phyloP scores from a whole-genome alignment of 2,329 filamentous ascomycete genomes.

The Atkinsonella hypoxylon region DNA sequence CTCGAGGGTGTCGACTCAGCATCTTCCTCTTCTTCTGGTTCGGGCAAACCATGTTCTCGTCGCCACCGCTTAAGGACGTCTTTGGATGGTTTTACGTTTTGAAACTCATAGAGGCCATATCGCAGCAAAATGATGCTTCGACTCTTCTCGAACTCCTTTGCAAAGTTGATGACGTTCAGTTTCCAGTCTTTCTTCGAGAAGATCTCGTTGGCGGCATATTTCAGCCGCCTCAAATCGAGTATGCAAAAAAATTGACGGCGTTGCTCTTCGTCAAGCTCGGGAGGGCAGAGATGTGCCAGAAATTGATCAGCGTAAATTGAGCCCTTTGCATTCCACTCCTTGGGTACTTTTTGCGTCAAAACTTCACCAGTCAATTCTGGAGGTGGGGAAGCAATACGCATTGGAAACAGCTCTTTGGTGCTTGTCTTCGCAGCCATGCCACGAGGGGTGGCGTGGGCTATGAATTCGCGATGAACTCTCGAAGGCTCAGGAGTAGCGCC shows the following conservation, averaged over 20 bases:
- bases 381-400: slow-evolving; percentile 47
- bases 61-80: slow-evolving; percentile 48
- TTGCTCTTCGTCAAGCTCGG: slow-evolving; percentile 45
- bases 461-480: slow-evolving; percentile 31
- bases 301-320: slow-evolving; percentile 51
- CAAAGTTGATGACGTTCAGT: slow-evolving; percentile 49
- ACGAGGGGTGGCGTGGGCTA: slow-evolving; percentile 33
- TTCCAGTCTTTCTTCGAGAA: slow-evolving; percentile 51
- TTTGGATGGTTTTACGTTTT: slow-evolving; percentile 47
- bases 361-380: slow-evolving; percentile 43
- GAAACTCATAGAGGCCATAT: slow-evolving; percentile 51
- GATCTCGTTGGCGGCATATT: slow-evolving; percentile 49
- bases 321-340: slow-evolving; percentile 36
- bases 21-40: slow-evolving; percentile 33
- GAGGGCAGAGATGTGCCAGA: slow-evolving; percentile 42
- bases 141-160: slow-evolving; percentile 54
- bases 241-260: slow-evolving; percentile 52
- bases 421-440: slow-evolving; percentile 37
- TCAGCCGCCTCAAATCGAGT: slow-evolving; percentile 47
- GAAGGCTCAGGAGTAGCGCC: slow-evolving; percentile 31
- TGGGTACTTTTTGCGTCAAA: slow-evolving; percentile 40
- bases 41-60: slow-evolving; percentile 40
- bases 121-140: slow-evolving; percentile 48
- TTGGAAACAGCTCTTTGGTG: slow-evolving; percentile 41
- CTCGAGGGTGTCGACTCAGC: slow-evolving; percentile 17